These are phyloP conservation scores for Viola odorata DNA, from an alignment of 345 rosid species.

Conservation along the genomic window DNA sequence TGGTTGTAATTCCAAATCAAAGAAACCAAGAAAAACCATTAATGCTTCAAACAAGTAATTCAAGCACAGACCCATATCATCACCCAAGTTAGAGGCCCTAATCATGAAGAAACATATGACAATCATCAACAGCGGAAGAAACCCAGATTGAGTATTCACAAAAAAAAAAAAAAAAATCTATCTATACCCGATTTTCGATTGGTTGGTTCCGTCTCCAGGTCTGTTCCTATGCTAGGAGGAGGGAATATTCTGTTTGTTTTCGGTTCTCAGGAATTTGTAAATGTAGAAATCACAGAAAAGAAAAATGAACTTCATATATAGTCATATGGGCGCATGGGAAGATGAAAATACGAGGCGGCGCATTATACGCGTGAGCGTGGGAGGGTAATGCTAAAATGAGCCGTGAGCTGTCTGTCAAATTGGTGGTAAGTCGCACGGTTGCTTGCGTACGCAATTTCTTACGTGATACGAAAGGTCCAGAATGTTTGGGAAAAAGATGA, in stretches of 20 bases:
- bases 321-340: background rate
- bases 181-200: background rate
- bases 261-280: background rate
- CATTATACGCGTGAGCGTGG: background rate
- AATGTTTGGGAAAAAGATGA: background rate
- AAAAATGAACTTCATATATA: no score
- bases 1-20: background rate
- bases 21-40: background rate
- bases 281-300: background rate
- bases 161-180: slow-evolving; percentile 6
- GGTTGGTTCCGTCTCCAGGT: background rate
- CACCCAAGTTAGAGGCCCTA: background rate
- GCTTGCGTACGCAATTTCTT: slow-evolving; percentile 10
- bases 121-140: background rate
- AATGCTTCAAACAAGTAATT: background rate
- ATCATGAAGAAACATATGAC: background rate
- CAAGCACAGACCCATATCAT: background rate
- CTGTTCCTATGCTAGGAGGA: background rate
- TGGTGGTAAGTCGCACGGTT: background rate
- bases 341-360: slow-evolving; percentile 21
- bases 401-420: background rate
- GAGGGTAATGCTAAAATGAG: slow-evolving; percentile 7
- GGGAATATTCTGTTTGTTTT: background rate
- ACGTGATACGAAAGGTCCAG: background rate
- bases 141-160: slow-evolving; percentile 7